Evolutionary conservation across 495 filamentous ascomycete species (phyloP).

Genomic region (Chaetomium cochliodes): DNA sequence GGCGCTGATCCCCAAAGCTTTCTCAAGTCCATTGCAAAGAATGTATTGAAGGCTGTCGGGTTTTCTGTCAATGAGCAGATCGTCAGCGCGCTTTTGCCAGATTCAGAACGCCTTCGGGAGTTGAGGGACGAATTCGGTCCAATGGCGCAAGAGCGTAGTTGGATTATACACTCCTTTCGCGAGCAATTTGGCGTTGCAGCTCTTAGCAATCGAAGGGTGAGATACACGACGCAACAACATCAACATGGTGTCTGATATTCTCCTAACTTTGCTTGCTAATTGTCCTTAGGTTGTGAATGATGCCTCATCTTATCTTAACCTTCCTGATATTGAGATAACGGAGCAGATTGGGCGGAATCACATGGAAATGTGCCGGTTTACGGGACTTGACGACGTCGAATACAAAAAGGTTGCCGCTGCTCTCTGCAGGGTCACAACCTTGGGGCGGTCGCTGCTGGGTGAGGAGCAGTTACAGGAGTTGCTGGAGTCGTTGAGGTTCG

Average conservation of each 20-base stretch:
- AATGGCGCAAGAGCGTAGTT: slow-evolving; percentile 29
- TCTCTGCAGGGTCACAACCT: slow-evolving; percentile 12
- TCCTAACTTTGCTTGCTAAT: slow-evolving; percentile 6
- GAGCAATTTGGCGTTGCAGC: slow-evolving; percentile 30
- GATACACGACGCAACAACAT: background rate
- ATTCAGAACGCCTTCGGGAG: slow-evolving; percentile 35
- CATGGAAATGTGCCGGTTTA: slow-evolving; percentile 47
- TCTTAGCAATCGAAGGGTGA: slow-evolving; percentile 31
- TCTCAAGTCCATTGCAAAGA: slow-evolving; percentile 23
- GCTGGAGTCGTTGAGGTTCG: slow-evolving; percentile 39
- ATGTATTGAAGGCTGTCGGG: slow-evolving; percentile 26
- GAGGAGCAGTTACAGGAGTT: slow-evolving; percentile 25
- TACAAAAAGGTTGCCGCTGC: slow-evolving; percentile 27
- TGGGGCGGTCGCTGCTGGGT: background rate
- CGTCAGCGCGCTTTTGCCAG: slow-evolving; percentile 33
- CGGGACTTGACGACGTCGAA: slow-evolving; percentile 31
- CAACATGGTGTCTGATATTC: too few relatives aligned
- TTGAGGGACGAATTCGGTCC: slow-evolving; percentile 36
- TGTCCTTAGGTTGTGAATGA: slow-evolving; percentile 41
- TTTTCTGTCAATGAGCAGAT: slow-evolving; percentile 31
- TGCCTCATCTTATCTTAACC: slow-evolving; percentile 35
- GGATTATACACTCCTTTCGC: slow-evolving; percentile 42
- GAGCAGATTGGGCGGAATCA: slow-evolving; percentile 39
- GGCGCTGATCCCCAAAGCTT: slow-evolving; percentile 35
- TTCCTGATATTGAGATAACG: slow-evolving; percentile 26